A percentile compares a stretch with the other conserved stretches of the same genome.
phyloP scores from a whole-genome alignment of 805 yeast genomes.

The Suhomyces kilbournensis region DNA sequence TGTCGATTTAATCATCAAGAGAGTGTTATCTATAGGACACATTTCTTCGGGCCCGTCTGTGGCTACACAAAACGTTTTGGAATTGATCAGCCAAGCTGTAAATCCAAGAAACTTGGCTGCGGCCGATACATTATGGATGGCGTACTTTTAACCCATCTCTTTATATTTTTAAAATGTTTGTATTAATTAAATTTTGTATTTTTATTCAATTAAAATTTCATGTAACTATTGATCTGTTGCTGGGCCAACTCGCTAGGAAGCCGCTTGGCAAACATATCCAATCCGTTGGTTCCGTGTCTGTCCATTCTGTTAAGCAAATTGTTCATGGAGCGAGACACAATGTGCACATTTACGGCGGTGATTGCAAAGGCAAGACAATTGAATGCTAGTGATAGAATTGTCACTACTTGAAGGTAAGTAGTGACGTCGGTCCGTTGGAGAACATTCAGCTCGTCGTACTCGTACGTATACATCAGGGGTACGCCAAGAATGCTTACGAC shows the following conservation, averaged over 20 bases:
- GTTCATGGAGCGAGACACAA: not conserved
- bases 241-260: not conserved
- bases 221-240: not conserved
- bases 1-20: conserved; percentile 78
- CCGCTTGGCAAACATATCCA: not conserved
- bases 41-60: conserved; percentile 62
- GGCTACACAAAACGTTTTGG: conserved; percentile 86
- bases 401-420: conserved; percentile 22
- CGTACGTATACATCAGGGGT: conserved; percentile 25
- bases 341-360: not conserved
- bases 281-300: not conserved
- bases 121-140: conserved; percentile 93
- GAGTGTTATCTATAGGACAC: conserved; percentile 69
- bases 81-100: conserved; percentile 89
- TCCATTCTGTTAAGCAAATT: not conserved
- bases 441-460: conserved; percentile 14
- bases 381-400: conserved; percentile 10
- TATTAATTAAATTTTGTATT: not conserved
- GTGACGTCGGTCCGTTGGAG: conserved; percentile 26
- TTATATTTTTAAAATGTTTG: not conserved
- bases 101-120: conserved; percentile 91
- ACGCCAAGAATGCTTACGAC: conserved; percentile 18
- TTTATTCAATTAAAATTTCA: not conserved
- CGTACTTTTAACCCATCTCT: conserved; percentile 57
- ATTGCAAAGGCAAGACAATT: not conserved